Evolutionary conservation across 108 stramenopile genomes (phyloP), one percentile per base, ranked within the genome.

Genomic region (Conticribra guillardii): DNA sequence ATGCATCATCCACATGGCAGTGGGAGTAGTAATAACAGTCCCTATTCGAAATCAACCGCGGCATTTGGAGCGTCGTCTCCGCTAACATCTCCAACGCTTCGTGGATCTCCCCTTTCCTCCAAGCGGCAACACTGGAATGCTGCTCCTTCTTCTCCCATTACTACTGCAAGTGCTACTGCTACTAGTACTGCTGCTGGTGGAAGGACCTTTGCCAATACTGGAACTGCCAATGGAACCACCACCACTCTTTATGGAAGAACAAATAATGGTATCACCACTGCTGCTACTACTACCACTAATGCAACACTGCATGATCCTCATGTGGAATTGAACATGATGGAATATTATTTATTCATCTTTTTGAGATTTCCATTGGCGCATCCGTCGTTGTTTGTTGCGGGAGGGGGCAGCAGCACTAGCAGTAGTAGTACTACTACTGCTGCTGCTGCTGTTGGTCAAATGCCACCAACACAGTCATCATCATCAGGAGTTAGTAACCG

Each of bases 341-440:
- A 90, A 56, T 89, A 87, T 51, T 89, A 84, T 57, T 61, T 88
- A 9, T 41, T 93, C 9, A 27, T 85, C 30, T 90, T 90, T 53
- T 44, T 90, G 50, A 77, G 85, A 48, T 89, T 87, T 70, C 87
- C 89, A 19, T 37, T 87, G 41, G 82, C 86, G n/a, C 64, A 84
- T 46, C 65, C 86, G 3, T 55, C 69, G 8, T 46, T 41, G 37
- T 41, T 41, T 11, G 37, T 5, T 41, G 37, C 5, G 8, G 65
- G 66, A 16, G 27, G 26, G 2, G 37, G 23, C 60, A 75, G 21
- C 57, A 30, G 5, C 28, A 50, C 48, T 28, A 67, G 17, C 74
- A 69, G 46, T n/a, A 46, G 15, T 67, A 60, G 30, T 59, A 46
- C 1, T 3, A 44, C 9, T 57, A 45, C 26, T 47, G 31, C 18